A percentile compares a stretch with the other conserved stretches of the same genome.
Conservation (phyloP, 345 rosid species). For the Dipteronia sinensis region DNA sequence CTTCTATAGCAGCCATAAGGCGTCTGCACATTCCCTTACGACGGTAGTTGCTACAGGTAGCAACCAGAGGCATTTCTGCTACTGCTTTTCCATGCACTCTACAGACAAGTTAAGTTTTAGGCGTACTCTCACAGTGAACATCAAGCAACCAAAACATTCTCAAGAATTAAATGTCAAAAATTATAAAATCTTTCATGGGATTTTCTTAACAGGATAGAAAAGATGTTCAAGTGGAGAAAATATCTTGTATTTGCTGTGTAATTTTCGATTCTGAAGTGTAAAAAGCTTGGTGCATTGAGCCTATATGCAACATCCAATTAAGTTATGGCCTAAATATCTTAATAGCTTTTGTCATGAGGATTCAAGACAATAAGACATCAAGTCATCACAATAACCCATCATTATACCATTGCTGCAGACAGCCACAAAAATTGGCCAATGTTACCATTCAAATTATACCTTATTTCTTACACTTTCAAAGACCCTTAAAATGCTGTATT, state of each 20-base stretch:
- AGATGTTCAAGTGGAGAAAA: neutral
- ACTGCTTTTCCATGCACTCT: conserved; percentile 83
- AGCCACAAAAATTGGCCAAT: neutral
- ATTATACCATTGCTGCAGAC: neutral
- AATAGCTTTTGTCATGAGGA: neutral
- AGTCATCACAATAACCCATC: neutral
- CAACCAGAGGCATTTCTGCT: conserved; percentile 99
- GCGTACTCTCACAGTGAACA: neutral
- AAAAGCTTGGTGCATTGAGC: neutral
- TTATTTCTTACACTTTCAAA: neutral
- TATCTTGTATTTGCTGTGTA: neutral
- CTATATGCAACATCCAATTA: neutral
- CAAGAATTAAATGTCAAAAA: conserved; percentile 13
- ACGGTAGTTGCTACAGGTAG: conserved; percentile 86
- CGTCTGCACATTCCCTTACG: conserved; percentile 93
- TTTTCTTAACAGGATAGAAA: neutral
- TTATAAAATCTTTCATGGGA: neutral
- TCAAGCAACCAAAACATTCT: neutral
- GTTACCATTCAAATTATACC: neutral
- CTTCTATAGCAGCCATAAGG: conserved; percentile 76
- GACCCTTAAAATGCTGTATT: no score
- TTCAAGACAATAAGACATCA: neutral
- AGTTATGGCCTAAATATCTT: conserved; percentile 3
- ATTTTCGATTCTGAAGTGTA: neutral
- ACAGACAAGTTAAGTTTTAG: conserved; percentile 23